Conservation (phyloP, 1,284 basidiomycete genomes). For the Dichomitus squalens region DNA sequence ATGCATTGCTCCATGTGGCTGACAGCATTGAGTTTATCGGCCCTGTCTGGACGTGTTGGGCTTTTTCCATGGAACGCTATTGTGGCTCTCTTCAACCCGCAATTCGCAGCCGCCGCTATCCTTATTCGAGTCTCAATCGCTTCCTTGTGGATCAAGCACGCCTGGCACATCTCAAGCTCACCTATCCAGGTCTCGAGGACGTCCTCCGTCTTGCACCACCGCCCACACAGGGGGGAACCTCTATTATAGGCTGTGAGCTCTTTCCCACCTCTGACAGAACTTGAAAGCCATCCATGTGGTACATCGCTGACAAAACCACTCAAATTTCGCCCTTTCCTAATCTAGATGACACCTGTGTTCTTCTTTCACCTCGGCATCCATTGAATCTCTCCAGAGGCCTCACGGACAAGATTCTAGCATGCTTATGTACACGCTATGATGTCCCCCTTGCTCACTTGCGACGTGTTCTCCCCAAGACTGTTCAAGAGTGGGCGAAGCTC, state of each 20-base stretch:
- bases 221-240: not conserved
- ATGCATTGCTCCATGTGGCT: conserved; percentile 20
- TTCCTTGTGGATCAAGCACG: conserved; percentile 21
- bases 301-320: too few species aligned
- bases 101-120: not conserved
- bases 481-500: conserved; percentile 17
- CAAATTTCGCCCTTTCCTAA: too few species aligned
- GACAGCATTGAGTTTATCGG: conserved; percentile 35
- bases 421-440: conserved; percentile 5
- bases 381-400: not conserved
- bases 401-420: not conserved
- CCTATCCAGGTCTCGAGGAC: not conserved
- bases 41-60: conserved; percentile 34
- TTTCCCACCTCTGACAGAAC: not conserved
- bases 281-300: not conserved
- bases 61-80: not conserved
- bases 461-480: not conserved
- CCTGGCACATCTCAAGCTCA: conserved; percentile 10
- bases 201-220: not conserved
- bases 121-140: not conserved
- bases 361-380: not conserved
- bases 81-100: not conserved
- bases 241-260: conserved; percentile 1
- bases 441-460: not conserved
- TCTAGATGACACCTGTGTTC: not conserved